phyloP scores from a whole-genome alignment of 148 eudicot species.

The Mesembryanthemum crystallinum region DNA sequence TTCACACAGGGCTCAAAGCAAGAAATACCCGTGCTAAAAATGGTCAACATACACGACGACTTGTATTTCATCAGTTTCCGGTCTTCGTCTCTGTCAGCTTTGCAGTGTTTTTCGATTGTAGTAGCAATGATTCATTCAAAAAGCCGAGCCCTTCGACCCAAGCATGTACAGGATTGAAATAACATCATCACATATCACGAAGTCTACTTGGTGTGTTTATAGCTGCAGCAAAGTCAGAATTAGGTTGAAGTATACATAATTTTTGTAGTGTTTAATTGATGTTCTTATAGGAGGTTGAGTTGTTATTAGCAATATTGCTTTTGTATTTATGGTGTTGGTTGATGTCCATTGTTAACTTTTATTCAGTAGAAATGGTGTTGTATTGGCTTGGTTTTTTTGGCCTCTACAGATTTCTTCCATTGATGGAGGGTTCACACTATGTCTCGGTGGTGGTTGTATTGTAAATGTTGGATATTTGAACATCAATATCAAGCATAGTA shows the following conservation, averaged over 20 bases:
- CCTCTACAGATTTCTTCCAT: not conserved
- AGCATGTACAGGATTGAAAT: conserved; percentile 43
- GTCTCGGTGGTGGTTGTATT: too few relatives aligned
- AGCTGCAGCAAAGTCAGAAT: conserved; percentile 16
- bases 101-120: conserved; percentile 73
- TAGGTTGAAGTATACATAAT: conserved; percentile 26
- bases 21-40: conserved; percentile 45
- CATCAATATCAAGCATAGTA: too few relatives aligned
- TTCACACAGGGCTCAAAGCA: conserved; percentile 53
- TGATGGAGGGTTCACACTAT: too few relatives aligned
- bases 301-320: conserved; percentile 14
- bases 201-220: conserved; percentile 26
- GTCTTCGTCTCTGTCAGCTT: conserved; percentile 46
- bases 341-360: not conserved
- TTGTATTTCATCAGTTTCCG: conserved; percentile 56
- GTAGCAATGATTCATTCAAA: conserved; percentile 64
- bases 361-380: not conserved
- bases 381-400: not conserved
- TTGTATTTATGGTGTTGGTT: conserved; percentile 8
- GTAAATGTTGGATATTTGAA: too few relatives aligned
- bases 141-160: conserved; percentile 44
- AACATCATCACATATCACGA: conserved; percentile 9
- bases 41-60: conserved; percentile 60
- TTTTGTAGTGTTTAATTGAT: conserved; percentile 17
- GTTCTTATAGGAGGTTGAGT: conserved; percentile 4